Conservation (phyloP, 106 monocot species). For the Allium sativum region DNA sequence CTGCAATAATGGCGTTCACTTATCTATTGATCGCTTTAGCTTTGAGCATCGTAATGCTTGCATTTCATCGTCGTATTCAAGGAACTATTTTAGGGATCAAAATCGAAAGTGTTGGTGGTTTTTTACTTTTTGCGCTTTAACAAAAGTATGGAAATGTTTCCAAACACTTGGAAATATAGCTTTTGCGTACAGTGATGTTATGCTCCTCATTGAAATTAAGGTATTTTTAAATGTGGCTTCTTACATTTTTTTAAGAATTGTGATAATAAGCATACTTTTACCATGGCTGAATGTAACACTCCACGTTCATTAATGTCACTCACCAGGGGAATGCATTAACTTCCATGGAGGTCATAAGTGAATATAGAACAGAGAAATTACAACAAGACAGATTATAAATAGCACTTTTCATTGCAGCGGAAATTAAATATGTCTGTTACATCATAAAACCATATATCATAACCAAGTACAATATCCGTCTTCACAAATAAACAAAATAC, state of each 20-base stretch:
- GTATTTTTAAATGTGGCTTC: constrained; percentile 5
- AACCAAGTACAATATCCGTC: no score
- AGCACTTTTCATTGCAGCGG: no score
- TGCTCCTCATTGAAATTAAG: constrained; percentile 58
- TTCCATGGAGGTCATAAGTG: no score
- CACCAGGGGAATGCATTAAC: no score
- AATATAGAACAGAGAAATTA: no score
- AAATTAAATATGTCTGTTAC: no score
- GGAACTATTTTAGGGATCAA: constrained; percentile 16
- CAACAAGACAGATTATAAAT: no score
- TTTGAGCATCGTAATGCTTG: constrained; percentile 19
- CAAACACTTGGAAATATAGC: constrained; percentile 54
- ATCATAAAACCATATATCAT: no score
- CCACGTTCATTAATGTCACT: no score
- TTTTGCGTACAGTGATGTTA: constrained; percentile 52
- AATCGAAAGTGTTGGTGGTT: constrained; percentile 5
- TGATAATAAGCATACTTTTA: not conserved
- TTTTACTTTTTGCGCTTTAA: constrained; percentile 7
- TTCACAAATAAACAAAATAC: no score
- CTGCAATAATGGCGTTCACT: constrained; percentile 47
- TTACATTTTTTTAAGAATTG: not conserved
- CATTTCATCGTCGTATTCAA: constrained; percentile 2
- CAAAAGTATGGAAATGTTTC: constrained; percentile 33
- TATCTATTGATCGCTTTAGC: constrained; percentile 33
- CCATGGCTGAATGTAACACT: no score